Base-by-base conservation (phyloP, 2,329 filamentous ascomycete genomes). In the Emergomyces orientalis region DNA sequence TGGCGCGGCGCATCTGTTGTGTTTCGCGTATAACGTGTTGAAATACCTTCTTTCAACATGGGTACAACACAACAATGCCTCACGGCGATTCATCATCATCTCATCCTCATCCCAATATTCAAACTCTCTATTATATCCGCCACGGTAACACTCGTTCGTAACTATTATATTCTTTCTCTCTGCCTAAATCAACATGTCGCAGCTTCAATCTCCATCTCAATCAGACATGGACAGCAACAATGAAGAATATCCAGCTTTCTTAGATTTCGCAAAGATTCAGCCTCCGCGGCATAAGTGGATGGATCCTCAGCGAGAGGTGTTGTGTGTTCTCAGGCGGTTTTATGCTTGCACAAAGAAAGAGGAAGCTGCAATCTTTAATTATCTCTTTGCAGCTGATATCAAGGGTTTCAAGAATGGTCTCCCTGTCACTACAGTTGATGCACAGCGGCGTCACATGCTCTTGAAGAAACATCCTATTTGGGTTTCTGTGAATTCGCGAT, bases 291-390 rank as follows among this genome's bases (percentile, higher is more conserved):
- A 64, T 43, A 41, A 30, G 4, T 67, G 65, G 64, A 62, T 56
- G n/a, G 43, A 55, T 19, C 22, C 17, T 22, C 55, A 65, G 54
- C 54, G 59, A 22, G 25, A 43, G 14, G 43, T 61, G 8, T 32
- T 65, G 2, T 65, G 63, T 52, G 45, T 67, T 9, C 17, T 65
- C 2, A 32, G 32, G 27, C 60, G 45, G 7, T 59, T 57, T 55
- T 67, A 62, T 45, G 11, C 14, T n/a, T 49, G 54, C 25, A n/a
- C 58, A n/a, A 17, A n/a, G n/a, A 51, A 30, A 9, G 62, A 62
- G 0, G 71, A 68, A 8, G 54, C 61, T 25, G 54, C 39, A 1
- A 65, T 75, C 0, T 75, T 76, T 34, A 74, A 70, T 13, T 13
- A 57, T 0, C 60, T 69, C 0, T 75, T 74, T 51, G 30, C 57